A percentile compares a stretch with the other conserved stretches of the same genome.
phyloP scores from a whole-genome alignment of 176 grass and related monocot genomes.

The Aegilops speltoides region DNA sequence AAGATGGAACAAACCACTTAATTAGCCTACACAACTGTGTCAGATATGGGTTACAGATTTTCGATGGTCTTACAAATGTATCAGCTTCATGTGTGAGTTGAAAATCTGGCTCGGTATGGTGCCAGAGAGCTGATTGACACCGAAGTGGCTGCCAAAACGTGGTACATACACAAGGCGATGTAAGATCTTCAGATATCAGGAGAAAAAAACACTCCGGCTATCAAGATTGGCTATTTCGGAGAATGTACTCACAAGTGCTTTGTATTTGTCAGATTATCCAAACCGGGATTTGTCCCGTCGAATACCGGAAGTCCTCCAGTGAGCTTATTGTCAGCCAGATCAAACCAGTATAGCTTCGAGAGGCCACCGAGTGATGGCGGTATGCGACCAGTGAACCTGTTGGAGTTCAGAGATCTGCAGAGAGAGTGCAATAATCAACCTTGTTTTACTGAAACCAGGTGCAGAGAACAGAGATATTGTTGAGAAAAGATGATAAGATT shows the following conservation, averaged over 20 bases:
- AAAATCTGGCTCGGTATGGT: slow-evolving; percentile 71
- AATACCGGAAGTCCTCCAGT: slow-evolving; percentile 72
- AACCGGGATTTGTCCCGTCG: slow-evolving; percentile 56
- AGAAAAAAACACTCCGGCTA: background rate
- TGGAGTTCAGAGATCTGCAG: slow-evolving; percentile 81
- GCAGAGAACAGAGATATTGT: background rate
- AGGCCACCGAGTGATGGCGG: slow-evolving; percentile 62
- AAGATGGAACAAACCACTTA: background rate
- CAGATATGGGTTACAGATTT: background rate
- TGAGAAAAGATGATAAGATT: background rate
- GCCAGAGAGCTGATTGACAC: slow-evolving; percentile 68
- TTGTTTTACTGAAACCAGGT: background rate
- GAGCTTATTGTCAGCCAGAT: slow-evolving; percentile 69
- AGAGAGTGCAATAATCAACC: background rate
- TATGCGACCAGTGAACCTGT: slow-evolving; percentile 64
- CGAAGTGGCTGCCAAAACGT: slow-evolving; percentile 68
- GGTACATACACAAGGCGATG: background rate
- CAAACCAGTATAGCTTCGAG: slow-evolving; percentile 82
- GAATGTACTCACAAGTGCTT: slow-evolving; percentile 73
- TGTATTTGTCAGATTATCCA: slow-evolving; percentile 68
- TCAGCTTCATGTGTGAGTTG: slow-evolving; percentile 56
- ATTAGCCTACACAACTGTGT: background rate
- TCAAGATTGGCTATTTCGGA: background rate
- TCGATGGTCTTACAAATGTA: slow-evolving; percentile 64
- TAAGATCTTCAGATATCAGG: background rate